Evolutionary conservation across 495 filamentous ascomycete species (phyloP), one percentile per base, ranked within the genome.

Genomic region (Xylaria telfairii): DNA sequence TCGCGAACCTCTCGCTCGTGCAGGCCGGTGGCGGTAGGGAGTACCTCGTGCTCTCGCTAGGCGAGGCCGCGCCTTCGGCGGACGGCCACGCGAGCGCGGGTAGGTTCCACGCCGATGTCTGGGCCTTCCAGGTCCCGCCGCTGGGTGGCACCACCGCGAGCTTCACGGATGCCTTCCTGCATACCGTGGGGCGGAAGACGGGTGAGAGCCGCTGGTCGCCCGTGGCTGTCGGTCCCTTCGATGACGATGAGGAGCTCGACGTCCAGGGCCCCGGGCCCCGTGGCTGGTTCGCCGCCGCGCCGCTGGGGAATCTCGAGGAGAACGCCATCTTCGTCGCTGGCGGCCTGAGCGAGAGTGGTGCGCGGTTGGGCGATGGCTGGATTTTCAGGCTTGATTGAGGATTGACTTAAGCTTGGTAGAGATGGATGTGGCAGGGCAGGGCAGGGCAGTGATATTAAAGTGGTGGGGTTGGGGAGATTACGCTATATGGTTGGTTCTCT

Each of bases 101-200:
- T 1, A 89, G 85, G 72, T 92, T 93, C 83, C 83, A 88, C 73
- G 79, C 82, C 21, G 92, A 95, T 79, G 86, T 93, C 2, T 96
- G 93, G 93, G 85, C 83, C 0, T 96, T 91, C 77, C 87, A 92
- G 73, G 81, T 93, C 42, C 81, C 82, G 17, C 78, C 81, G 8
- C 80, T 87, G 49, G 82, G 83, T 47, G 82, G 82, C 79, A 84
- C 82, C 9, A 79, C 83, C 12, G 87, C 88, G 8, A 82, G 80
- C 54, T 70, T 89, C 30, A 84, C 85, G 30, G 87, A 90, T 68
- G 82, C 82, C 71, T 82, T 81, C 60, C 88, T 89, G 83, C 79
- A 78, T 15, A 79, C 87, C 21, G 79, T 91, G 19, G 83, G 83
- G 4, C 79, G 83, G 10, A 81, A 82, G 68, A 87, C 82, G 0